Base-by-base conservation (phyloP, 257 asterid species). In the Nicotiana undulata region DNA sequence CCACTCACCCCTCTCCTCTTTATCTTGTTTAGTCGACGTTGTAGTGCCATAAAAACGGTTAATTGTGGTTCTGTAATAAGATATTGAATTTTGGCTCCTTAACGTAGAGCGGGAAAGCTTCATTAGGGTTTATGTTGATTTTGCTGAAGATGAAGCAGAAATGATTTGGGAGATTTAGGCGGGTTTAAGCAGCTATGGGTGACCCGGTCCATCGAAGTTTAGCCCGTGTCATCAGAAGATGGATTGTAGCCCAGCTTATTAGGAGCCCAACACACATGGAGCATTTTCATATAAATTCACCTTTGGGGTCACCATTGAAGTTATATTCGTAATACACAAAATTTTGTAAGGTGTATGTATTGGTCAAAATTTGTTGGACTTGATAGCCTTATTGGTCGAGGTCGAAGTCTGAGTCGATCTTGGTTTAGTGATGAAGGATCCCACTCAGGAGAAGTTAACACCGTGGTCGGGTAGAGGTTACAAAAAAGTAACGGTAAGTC, bases 61-160 rank as follows among this genome's bases (percentile, higher is more conserved):
- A n/a, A 65, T 9, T 10, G 32, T 32, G 46, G n/a, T 63, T 68
- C 53, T 76, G 2, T 6, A 37, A 63, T 26, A 59, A 12, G 61
- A 49, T 40, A 60, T 22, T 18, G 55, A 28, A 58, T 56, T 44
- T 74, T 53, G 79, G 56, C 51, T 82, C 51, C 63, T 44, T 3
- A 56, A n/a, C 70, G 34, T 1, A 31, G 66, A 68, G 55, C 67
- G 55, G 46, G 46, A 66, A 70, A 76, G 78, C 80, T 81, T 84
- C 82, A 84, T 77, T 77, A 6, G 74, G 74, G 63, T 31, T 65
- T 29, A 31, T 28, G 75, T 40, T 40, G 49, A 40, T 40, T 40
- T 40, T 40, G 49, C 11, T 40, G 76, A 5, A 40, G 32, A 37
- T 1, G 26, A 56, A 56, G 55, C 20, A 40, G n/a, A 37, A 37